Evolutionary conservation across 345 rosid genomes (phyloP).

Genomic region (Ceriops decandra): DNA sequence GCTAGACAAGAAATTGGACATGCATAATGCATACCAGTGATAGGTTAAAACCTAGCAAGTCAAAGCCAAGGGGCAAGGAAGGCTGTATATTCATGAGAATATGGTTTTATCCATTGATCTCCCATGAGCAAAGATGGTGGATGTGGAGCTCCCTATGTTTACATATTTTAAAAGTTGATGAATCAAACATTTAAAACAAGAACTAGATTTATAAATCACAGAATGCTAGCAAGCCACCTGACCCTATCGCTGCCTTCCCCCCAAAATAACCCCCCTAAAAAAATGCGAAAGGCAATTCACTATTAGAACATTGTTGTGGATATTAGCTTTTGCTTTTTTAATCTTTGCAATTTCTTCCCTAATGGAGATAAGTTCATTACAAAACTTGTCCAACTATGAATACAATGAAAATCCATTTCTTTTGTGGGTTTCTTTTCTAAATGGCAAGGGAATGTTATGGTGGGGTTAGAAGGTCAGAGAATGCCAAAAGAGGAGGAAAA

Average conservation of each 20-base stretch:
- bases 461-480: neutral
- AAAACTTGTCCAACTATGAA: slow-evolving; percentile 72
- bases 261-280: too few relatives aligned
- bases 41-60: slow-evolving; percentile 85
- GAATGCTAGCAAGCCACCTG: too few relatives aligned
- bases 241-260: too few relatives aligned
- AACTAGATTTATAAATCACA: neutral
- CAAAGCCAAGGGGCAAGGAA: slow-evolving; percentile 98
- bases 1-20: too few relatives aligned
- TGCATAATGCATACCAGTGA: slow-evolving; percentile 43
- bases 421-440: too few relatives aligned
- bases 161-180: slow-evolving; percentile 5
- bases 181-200: neutral
- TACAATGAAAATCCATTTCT: neutral
- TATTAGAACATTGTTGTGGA: slow-evolving; percentile 90
- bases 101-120: slow-evolving; percentile 88
- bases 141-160: slow-evolving; percentile 92
- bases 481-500: slow-evolving; percentile 1
- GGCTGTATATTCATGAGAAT: slow-evolving; percentile 86
- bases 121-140: slow-evolving; percentile 99
- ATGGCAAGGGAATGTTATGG: too few relatives aligned
- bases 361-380: slow-evolving; percentile 92
- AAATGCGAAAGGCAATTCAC: slow-evolving; percentile 29
- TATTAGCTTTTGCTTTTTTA: slow-evolving; percentile 47
- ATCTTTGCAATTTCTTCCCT: slow-evolving; percentile 92